A percentile compares a stretch with the other conserved stretches of the same genome.
phyloP scores from a whole-genome alignment of 2,329 filamentous ascomycete species.

The Tolypocladium endophyticum region DNA sequence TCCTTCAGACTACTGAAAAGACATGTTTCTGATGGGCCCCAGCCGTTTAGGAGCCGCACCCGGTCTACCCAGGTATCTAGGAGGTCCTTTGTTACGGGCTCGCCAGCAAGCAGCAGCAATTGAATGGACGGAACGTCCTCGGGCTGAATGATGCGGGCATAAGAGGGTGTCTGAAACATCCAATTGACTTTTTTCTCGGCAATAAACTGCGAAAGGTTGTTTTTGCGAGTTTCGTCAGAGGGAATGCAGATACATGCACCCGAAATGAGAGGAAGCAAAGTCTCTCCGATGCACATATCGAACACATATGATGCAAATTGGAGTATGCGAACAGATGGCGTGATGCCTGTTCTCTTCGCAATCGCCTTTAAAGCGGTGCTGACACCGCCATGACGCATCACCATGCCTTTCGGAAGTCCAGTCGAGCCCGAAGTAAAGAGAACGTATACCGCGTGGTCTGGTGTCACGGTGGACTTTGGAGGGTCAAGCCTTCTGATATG shows the following conservation, averaged over 20 bases:
- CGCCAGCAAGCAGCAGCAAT: constrained; percentile 4
- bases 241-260: constrained; percentile 7
- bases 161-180: constrained; percentile 4
- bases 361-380: neutral
- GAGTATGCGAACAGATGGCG: neutral
- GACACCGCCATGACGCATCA: constrained; percentile 6
- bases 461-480: neutral
- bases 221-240: constrained; percentile 1
- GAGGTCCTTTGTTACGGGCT: constrained; percentile 1
- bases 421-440: constrained; percentile 10
- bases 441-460: constrained; percentile 1
- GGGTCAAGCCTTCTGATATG: neutral
- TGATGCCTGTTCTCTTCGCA: neutral
- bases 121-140: constrained; percentile 2
- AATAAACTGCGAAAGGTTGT: constrained; percentile 2
- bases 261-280: constrained; percentile 1
- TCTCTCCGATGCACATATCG: constrained; percentile 4
- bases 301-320: constrained; percentile 7
- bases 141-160: constrained; percentile 2
- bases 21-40: constrained; percentile 3
- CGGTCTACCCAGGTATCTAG: constrained; percentile 1
- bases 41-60: constrained; percentile 5
- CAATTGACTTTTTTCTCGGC: neutral
- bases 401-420: constrained; percentile 8
- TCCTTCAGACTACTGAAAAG: neutral